Percentiles rank a stretch among this genome's conserved stretches.
Conservation (phyloP, 1,284 basidiomycete species). For the Limonomyces culmigenus region DNA sequence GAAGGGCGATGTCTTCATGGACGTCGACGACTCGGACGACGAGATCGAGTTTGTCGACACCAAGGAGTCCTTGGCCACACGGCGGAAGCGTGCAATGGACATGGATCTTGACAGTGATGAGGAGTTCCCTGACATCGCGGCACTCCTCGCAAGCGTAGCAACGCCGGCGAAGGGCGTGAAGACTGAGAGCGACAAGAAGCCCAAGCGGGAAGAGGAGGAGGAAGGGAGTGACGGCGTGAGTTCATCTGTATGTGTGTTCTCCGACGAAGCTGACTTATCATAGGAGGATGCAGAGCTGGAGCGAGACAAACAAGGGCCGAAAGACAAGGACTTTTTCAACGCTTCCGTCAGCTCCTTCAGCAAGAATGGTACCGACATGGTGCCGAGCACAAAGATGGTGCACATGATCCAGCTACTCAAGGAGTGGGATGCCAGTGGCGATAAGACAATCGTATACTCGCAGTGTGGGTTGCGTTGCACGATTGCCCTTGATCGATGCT, state of each 20-base stretch:
- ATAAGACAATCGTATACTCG: constrained; percentile 55
- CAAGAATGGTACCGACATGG: constrained; percentile 36
- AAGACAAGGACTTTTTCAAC: too few relatives aligned
- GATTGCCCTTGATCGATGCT: background rate
- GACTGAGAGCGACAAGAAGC: constrained; percentile 2
- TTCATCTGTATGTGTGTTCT: too few relatives aligned
- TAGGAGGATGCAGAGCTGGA: constrained; percentile 15
- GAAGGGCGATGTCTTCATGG: background rate
- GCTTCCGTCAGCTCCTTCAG: constrained; percentile 36
- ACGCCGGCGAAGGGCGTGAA: background rate
- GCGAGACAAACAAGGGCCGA: constrained; percentile 20
- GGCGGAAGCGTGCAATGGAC: background rate
- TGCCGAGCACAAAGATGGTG: constrained; percentile 56
- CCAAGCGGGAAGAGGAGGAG: constrained; percentile 12
- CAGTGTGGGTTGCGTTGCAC: constrained; percentile 30
- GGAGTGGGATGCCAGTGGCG: constrained; percentile 41
- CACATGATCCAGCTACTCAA: constrained; percentile 32
- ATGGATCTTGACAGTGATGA: background rate
- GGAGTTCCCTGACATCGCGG: background rate
- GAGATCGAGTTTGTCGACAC: constrained; percentile 23
- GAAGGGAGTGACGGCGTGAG: constrained; percentile 5
- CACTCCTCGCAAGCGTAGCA: background rate
- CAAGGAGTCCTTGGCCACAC: background rate
- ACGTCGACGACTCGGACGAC: constrained; percentile 20
- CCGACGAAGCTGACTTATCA: too few relatives aligned